Evolutionary conservation across 805 yeast genomes (phyloP).

Genomic region (Pichia membranifaciens): DNA sequence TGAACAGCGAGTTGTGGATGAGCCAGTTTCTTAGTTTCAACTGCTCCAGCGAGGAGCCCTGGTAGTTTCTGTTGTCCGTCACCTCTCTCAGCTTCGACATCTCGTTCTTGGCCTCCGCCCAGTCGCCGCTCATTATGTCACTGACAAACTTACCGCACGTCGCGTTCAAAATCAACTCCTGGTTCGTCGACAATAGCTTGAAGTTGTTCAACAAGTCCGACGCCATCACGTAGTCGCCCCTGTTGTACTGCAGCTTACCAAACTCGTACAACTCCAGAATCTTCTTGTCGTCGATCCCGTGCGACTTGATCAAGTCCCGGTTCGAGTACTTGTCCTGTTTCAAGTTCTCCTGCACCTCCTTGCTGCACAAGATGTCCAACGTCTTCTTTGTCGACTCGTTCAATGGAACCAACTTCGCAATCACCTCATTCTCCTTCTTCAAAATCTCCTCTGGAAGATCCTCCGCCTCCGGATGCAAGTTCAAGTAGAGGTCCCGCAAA

Average conservation of each 20-base stretch:
- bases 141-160: slow-evolving; percentile 69
- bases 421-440: slow-evolving; percentile 36
- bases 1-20: slow-evolving; percentile 64
- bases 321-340: slow-evolving; percentile 53
- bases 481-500: slow-evolving; percentile 39
- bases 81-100: slow-evolving; percentile 49
- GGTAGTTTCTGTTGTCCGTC: slow-evolving; percentile 48
- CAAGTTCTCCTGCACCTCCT: slow-evolving; percentile 46
- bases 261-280: slow-evolving; percentile 48
- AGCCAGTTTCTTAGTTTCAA: slow-evolving; percentile 62
- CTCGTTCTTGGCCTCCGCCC: slow-evolving; percentile 50
- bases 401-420: slow-evolving; percentile 32
- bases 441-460: slow-evolving; percentile 37
- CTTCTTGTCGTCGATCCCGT: slow-evolving; percentile 42
- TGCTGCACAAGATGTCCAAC: slow-evolving; percentile 39
- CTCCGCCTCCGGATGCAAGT: slow-evolving; percentile 33
- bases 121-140: slow-evolving; percentile 48
- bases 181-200: slow-evolving; percentile 47
- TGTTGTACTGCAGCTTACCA: slow-evolving; percentile 57
- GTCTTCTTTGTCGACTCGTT: slow-evolving; percentile 41
- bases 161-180: slow-evolving; percentile 45
- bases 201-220: slow-evolving; percentile 54
- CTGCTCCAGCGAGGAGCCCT: slow-evolving; percentile 49
- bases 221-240: slow-evolving; percentile 57
- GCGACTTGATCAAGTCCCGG: slow-evolving; percentile 38